A percentile compares a stretch with the other conserved stretches of the same genome.
Conservation (phyloP, 1,284 basidiomycete species). For the Xerocomus cyaneibrunnescens region DNA sequence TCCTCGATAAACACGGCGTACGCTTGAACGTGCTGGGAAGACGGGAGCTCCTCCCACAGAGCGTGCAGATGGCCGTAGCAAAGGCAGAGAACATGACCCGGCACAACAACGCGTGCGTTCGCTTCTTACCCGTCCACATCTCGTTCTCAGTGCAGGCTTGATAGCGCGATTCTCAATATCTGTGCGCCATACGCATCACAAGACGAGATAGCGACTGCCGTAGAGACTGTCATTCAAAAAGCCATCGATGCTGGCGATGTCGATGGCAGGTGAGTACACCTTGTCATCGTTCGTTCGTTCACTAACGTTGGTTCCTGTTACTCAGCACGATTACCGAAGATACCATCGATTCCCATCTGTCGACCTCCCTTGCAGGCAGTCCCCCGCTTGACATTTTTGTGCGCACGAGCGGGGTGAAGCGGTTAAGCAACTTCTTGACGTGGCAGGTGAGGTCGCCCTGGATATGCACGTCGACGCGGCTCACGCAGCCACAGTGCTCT, state of each 20-base stretch:
- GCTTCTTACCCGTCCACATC: not conserved
- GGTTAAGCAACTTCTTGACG: conserved; percentile 90
- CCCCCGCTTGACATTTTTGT: conserved; percentile 90
- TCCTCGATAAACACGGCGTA: conserved; percentile 81
- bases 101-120: conserved; percentile 57
- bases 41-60: conserved; percentile 71
- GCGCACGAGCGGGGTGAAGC: conserved; percentile 88
- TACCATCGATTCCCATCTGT: conserved; percentile 64
- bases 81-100: conserved; percentile 82
- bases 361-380: conserved; percentile 65
- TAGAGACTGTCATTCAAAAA: conserved; percentile 56
- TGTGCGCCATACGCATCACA: conserved; percentile 93
- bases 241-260: conserved; percentile 43
- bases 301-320: not conserved
- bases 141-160: not conserved
- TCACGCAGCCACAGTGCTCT: conserved; percentile 51
- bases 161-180: conserved; percentile 87
- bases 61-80: conserved; percentile 69
- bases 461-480: not conserved
- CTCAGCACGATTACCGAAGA: conserved; percentile 61
- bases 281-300: too few species aligned
- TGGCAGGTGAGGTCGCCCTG: conserved; percentile 74
- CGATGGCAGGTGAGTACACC: conserved; percentile 32
- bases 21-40: conserved; percentile 85
- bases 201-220: conserved; percentile 87